Evolutionary conservation across 768 basidiomycete genomes (phyloP), one percentile per base, ranked within the genome.

Genomic region (Nidula microcarpa): DNA sequence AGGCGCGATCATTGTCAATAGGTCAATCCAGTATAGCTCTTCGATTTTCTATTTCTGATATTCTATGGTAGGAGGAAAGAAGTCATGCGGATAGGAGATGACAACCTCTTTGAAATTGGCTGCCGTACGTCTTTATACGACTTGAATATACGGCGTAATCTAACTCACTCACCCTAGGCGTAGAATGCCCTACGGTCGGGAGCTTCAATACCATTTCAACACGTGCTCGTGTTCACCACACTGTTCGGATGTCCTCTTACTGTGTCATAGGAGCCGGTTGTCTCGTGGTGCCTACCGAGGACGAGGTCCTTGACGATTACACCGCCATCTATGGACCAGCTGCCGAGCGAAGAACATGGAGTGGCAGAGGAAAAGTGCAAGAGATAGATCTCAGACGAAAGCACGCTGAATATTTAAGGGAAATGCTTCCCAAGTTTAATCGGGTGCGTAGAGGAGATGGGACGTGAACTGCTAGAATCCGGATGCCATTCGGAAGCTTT

Each of bases 71-170:
- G 84, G 61, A 70, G 80, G 51, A 93, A 89, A 62, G 89, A 93
- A 63, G 82, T 88, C 35, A 92, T 98, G 93, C 83, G 86, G 16
- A 93, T 99, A 47, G 96, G 96, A 5, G 87, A 96, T 66, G 85
- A 91, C 55, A 98, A 98, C 67, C 74, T 94, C 53, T 96, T 99
- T 62, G 93, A 97, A 71, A 92, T 97, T 50, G 91, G 90, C 17
- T 92, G 88, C 68, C 87, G 96, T 96, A 63, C 56, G 91, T 84
- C 14, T 37, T 43, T 36, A 35, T 43, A 41, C 33, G 18, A 16
- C 30, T 47, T 37, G 45, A 16, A 41, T 17, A 6, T 8, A 30
- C n/a, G 2, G 45, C 33, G 9, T n/a, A 11, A 35, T 54, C 18
- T 51, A n/a, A 48, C 6, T 14, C 16, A 6, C 30, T 48, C 41